phyloP scores from a whole-genome alignment of 2,329 filamentous ascomycete species.

The Penicillium sp. region DNA sequence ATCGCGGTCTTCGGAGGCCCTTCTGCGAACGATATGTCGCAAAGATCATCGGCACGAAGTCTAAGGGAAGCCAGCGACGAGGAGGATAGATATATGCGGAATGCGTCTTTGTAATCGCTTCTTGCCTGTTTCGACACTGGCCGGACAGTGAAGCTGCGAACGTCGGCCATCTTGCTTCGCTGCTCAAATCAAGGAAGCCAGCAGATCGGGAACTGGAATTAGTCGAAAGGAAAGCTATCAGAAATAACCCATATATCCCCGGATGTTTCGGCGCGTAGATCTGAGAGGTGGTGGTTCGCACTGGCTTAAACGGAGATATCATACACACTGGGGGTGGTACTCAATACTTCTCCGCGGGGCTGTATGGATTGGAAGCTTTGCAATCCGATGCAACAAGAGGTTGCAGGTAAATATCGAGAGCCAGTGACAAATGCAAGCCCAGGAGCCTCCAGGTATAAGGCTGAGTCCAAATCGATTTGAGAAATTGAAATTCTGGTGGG shows the following conservation, averaged over 20 bases:
- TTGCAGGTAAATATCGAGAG: neutral
- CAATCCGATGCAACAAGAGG: neutral
- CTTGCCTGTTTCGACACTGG: slow-evolving; percentile 52
- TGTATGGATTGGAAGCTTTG: neutral
- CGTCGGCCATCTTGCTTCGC: slow-evolving; percentile 35
- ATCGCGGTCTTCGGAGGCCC: slow-evolving; percentile 57
- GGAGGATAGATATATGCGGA: slow-evolving; percentile 59
- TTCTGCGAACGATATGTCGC: slow-evolving; percentile 40
- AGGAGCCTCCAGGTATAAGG: neutral
- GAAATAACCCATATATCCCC: neutral
- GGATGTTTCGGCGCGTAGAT: neutral
- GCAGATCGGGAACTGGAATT: neutral
- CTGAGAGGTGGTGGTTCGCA: neutral
- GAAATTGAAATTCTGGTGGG: slow-evolving; percentile 1
- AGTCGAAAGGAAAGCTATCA: neutral
- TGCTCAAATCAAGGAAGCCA: neutral
- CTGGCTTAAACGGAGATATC: neutral
- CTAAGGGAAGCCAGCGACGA: slow-evolving; percentile 58
- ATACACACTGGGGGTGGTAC: neutral
- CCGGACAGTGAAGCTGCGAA: slow-evolving; percentile 53
- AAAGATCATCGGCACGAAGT: slow-evolving; percentile 60
- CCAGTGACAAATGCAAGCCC: neutral
- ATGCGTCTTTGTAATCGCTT: slow-evolving; percentile 56
- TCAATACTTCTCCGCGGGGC: neutral
- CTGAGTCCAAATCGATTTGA: neutral